A percentile compares a stretch with the other conserved stretches of the same genome.
These are phyloP conservation scores for Bacidia rubella DNA, from an alignment of 495 filamentous ascomycete species.

Conservation along the genomic window DNA sequence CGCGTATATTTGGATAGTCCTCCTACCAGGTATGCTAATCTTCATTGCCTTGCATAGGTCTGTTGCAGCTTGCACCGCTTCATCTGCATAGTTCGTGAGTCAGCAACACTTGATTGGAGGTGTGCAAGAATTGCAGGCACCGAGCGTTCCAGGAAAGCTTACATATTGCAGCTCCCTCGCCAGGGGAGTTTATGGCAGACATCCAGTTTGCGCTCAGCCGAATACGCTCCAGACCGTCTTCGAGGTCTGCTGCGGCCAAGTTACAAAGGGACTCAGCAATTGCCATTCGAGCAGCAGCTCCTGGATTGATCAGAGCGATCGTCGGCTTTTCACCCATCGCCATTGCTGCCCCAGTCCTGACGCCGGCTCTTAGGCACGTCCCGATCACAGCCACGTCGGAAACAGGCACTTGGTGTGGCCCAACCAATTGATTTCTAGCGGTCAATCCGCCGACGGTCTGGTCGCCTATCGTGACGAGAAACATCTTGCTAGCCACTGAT, in stretches of 20 bases:
- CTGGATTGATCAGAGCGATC: conserved; percentile 78
- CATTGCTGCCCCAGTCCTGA: conserved; percentile 85
- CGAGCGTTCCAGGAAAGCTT: no score
- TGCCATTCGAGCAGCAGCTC: conserved; percentile 91
- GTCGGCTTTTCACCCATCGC: conserved; percentile 92
- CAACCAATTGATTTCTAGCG: conserved; percentile 88
- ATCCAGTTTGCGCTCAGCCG: conserved; percentile 97
- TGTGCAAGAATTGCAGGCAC: neutral
- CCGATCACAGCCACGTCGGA: conserved; percentile 86
- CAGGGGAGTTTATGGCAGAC: conserved; percentile 84
- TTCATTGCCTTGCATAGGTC: conserved; percentile 74
- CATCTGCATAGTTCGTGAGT: no score
- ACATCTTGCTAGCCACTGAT: conserved; percentile 86
- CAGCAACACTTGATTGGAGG: no score
- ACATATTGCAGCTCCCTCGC: conserved; percentile 70
- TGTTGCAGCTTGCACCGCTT: conserved; percentile 84
- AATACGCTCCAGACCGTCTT: conserved; percentile 60
- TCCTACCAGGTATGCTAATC: conserved; percentile 72
- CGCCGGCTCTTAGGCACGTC: conserved; percentile 56
- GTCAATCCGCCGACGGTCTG: conserved; percentile 82
- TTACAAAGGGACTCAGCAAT: conserved; percentile 92
- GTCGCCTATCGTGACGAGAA: conserved; percentile 93
- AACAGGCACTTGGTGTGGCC: conserved; percentile 91
- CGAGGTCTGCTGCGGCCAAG: conserved; percentile 71
- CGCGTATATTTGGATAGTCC: neutral